These are phyloP conservation scores for Microbotryomycetes sp. DNA, from an alignment of 1,284 basidiomycete genomes.

Conservation along the genomic window DNA sequence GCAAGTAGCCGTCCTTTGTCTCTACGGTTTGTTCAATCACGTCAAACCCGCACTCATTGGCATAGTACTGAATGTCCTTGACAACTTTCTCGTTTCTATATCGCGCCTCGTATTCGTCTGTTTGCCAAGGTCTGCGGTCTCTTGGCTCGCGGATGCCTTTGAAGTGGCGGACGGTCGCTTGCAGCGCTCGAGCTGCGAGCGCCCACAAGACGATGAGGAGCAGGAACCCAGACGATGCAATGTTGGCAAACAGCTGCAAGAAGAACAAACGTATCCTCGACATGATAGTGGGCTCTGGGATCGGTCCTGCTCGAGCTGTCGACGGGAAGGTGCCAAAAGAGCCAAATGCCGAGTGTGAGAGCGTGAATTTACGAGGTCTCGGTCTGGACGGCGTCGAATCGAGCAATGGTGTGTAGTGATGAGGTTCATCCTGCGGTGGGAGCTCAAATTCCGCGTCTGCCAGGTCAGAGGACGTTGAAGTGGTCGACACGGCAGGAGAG, in stretches of 20 bases:
- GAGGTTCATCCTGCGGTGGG: neutral
- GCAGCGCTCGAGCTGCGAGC: conserved; percentile 28
- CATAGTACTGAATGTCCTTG: conserved; percentile 54
- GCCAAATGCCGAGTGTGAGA: conserved; percentile 34
- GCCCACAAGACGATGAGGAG: conserved; percentile 43
- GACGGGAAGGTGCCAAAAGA: conserved; percentile 35
- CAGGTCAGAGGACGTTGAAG: conserved; percentile 5
- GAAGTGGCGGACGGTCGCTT: conserved; percentile 13
- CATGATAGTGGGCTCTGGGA: conserved; percentile 32
- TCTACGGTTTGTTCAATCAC: conserved; percentile 52
- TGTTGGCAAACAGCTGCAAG: conserved; percentile 46
- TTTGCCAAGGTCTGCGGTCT: conserved; percentile 48
- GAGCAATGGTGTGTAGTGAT: conserved; percentile 1
- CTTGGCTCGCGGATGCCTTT: conserved; percentile 22
- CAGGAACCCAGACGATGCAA: conserved; percentile 50
- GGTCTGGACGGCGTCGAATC: conserved; percentile 32
- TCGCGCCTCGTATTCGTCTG: conserved; percentile 40
- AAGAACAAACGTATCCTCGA: conserved; percentile 43
- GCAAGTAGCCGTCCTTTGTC: conserved; percentile 53
- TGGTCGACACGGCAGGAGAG: conserved; percentile 24
- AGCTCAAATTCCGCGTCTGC: neutral
- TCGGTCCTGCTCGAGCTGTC: conserved; percentile 33
- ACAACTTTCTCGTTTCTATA: conserved; percentile 49
- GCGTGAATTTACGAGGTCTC: conserved; percentile 28
- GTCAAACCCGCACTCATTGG: conserved; percentile 50